These are phyloP conservation scores for Yamagishiella unicocca DNA, from an alignment of 139 green algal species.

Conservation along the genomic window DNA sequence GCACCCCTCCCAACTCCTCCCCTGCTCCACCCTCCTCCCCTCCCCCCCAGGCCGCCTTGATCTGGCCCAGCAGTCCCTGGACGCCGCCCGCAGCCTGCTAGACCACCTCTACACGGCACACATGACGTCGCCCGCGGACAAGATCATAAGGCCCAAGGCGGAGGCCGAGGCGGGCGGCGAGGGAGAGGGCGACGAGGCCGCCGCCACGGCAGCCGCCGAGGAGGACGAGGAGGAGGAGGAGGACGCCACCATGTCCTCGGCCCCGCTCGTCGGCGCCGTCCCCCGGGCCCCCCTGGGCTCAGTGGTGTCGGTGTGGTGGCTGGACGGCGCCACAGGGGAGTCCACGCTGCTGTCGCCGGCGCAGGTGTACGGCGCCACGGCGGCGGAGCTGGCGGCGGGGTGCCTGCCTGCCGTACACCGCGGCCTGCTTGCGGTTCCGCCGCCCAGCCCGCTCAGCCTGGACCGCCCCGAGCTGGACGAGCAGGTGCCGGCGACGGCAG, in stretches of 20 bases:
- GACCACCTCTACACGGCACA: conserved; percentile 32
- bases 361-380: conserved; percentile 30
- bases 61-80: conserved; percentile 6
- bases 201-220: neutral
- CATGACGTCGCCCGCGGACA: neutral
- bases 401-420: conserved; percentile 33
- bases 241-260: neutral
- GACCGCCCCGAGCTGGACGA: neutral
- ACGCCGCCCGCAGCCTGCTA: neutral
- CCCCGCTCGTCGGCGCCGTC: neutral
- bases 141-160: neutral
- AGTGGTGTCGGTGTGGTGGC: conserved; percentile 41
- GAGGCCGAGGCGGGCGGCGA: neutral
- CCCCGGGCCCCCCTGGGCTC: neutral
- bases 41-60: conserved; percentile 25
- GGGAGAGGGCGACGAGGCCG: neutral
- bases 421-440: conserved; percentile 15
- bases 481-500: neutral
- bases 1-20: neutral
- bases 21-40: neutral
- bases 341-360: conserved; percentile 32
- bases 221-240: neutral
- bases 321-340: conserved; percentile 13
- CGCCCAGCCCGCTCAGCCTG: conserved; percentile 15
- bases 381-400: conserved; percentile 38